Base-by-base conservation (phyloP, 768 basidiomycete species). In the Hortiboletus campestris region DNA sequence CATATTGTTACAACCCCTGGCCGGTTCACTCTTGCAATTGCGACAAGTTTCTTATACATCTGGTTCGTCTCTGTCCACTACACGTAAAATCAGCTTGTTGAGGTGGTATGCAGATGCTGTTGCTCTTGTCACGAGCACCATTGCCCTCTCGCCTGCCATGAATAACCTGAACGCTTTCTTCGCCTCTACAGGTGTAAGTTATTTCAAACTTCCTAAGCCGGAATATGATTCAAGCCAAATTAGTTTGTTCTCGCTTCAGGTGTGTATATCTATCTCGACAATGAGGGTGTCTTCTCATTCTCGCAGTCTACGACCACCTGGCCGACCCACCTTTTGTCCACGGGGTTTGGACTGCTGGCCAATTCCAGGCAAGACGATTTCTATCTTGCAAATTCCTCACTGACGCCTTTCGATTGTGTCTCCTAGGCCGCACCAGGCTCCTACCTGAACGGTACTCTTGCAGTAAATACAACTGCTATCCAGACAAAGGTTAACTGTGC, bases 251-350 rank as follows among this genome's bases (percentile, higher is more conserved):
- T 67, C 13, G 67, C 71, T 32, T 71, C 69, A 55, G 60, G 71
- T 71, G 49, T 16, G 55, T 20, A 10, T 9, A 11, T 40, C 16
- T 9, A 11, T 40, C 16, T 41, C 20, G 28, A 2, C 17, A n/a
- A 46, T 22, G 35, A 41, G 6, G 31, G 13, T 17, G 22, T 10
- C 0, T 38, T 34, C 49, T 60, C 29, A 62, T 49, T 31, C 22
- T 25, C 25, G 39, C 13, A 71, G 70, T 70, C 11, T 71, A 73
- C 40, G 57, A 81, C 58, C 61, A 67, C 17, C 65, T 87, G 7
- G 62, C 71, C 6, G 83, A 85, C 53, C 87, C 87, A 2, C 81
- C 84, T 9, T 88, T 86, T 61, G 72, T 87, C 20, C 46, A 60
- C 8, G 65, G 64, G 0, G 71, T 65, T 1, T 88, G 85, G 85